phyloP scores from a whole-genome alignment of 257 asterid genomes.

The Plantago elongata region DNA sequence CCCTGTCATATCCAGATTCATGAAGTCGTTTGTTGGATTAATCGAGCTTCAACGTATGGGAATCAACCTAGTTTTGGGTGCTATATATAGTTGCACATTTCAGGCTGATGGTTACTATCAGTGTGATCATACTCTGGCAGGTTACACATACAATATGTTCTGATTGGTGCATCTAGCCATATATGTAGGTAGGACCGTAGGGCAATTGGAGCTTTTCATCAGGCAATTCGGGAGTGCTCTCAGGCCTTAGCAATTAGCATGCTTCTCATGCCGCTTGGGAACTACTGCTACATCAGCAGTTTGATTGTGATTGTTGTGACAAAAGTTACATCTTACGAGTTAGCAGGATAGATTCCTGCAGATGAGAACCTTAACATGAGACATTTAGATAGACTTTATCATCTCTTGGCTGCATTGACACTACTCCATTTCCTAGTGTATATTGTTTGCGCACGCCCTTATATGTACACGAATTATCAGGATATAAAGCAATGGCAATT shows the following conservation, averaged over 20 bases:
- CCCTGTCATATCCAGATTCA: not conserved
- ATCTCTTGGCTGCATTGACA: slow-evolving; percentile 4
- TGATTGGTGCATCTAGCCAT: slow-evolving; percentile 16
- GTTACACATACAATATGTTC: not conserved
- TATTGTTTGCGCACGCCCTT: not conserved
- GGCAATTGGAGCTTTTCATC: slow-evolving; percentile 1
- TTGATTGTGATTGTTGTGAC: slow-evolving; percentile 8
- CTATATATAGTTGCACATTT: not conserved
- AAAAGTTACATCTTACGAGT: not conserved
- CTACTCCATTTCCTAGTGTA: slow-evolving; percentile 2
- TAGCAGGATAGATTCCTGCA: slow-evolving; percentile 12
- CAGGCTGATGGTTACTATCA: too few relatives aligned
- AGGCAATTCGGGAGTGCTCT: too few relatives aligned
- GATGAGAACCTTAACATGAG: slow-evolving; percentile 3
- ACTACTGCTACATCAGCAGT: slow-evolving; percentile 7
- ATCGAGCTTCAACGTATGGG: slow-evolving; percentile 19
- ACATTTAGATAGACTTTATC: slow-evolving; percentile 8
- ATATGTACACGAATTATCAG: too few relatives aligned
- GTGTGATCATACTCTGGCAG: slow-evolving; percentile 11
- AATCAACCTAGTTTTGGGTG: slow-evolving; percentile 2
- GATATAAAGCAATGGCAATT: too few relatives aligned
- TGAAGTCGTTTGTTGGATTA: not conserved
- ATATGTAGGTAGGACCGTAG: not conserved
- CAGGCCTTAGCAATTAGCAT: too few relatives aligned
- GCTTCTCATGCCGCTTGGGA: slow-evolving; percentile 7